A percentile compares a stretch with the other conserved stretches of the same genome.
phyloP scores from a whole-genome alignment of 768 basidiomycete genomes.

The Suillus hirtellus region DNA sequence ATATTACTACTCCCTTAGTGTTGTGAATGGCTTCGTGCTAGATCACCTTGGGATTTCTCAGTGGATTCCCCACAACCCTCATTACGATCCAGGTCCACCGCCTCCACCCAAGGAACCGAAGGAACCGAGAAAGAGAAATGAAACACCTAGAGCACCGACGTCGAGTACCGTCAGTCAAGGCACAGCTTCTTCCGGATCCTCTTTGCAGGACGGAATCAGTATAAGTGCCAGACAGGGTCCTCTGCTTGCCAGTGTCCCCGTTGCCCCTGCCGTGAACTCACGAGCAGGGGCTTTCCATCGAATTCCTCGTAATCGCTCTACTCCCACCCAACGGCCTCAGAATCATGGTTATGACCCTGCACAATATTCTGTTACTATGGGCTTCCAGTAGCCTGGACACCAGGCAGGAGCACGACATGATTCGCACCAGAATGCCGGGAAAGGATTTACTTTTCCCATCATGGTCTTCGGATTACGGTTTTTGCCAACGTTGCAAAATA shows the following conservation, averaged over 20 bases:
- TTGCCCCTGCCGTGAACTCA: neutral
- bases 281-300: neutral
- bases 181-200: neutral
- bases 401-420: neutral
- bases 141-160: neutral
- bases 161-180: neutral
- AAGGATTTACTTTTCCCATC: neutral
- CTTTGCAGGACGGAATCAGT: neutral
- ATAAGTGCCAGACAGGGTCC: neutral
- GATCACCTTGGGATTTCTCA: conserved; percentile 34
- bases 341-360: neutral
- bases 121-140: conserved; percentile 23
- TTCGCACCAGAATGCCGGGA: conserved; percentile 3
- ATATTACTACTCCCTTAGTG: conserved; percentile 59
- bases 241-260: neutral
- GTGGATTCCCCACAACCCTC: conserved; percentile 64
- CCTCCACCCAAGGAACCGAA: conserved; percentile 47
- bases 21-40: conserved; percentile 45
- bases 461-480: neutral
- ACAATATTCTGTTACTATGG: neutral
- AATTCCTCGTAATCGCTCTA: neutral
- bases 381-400: neutral
- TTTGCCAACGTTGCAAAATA: neutral
- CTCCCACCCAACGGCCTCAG: neutral
- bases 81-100: conserved; percentile 72